phyloP scores from a whole-genome alignment of 2,329 filamentous ascomycete genomes.

The Colletotrichum spinosum region DNA sequence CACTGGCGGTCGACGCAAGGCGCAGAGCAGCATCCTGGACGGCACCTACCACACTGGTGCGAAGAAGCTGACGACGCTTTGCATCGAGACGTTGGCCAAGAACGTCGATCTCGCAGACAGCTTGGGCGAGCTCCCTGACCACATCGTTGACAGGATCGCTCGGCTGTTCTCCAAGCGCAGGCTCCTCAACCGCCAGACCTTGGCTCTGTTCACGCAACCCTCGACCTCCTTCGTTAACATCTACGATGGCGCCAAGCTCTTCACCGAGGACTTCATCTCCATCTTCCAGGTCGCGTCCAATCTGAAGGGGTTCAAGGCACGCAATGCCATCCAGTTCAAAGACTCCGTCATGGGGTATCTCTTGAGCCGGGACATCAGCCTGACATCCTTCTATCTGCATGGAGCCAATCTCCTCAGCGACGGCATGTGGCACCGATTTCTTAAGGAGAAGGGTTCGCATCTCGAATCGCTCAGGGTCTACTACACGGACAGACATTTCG shows the following conservation, averaged over 20 bases:
- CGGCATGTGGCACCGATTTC: constrained; percentile 77
- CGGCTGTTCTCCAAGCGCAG: constrained; percentile 71
- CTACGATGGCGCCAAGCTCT: constrained; percentile 73
- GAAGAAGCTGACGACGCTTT: constrained; percentile 75
- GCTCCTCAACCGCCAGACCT: constrained; percentile 63
- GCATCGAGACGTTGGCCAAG: constrained; percentile 71
- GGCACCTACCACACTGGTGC: constrained; percentile 74
- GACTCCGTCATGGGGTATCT: constrained; percentile 86
- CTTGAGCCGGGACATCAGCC: constrained; percentile 73
- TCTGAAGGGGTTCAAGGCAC: constrained; percentile 78
- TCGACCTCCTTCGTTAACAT: constrained; percentile 63
- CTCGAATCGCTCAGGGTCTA: constrained; percentile 81
- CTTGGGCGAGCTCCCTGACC: constrained; percentile 68
- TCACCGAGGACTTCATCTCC: constrained; percentile 79
- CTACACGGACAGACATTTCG: constrained; percentile 85
- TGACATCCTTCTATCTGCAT: constrained; percentile 83
- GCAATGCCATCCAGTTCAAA: constrained; percentile 93
- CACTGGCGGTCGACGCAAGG: constrained; percentile 75
- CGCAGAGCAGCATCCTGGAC: constrained; percentile 87
- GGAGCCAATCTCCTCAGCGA: constrained; percentile 87
- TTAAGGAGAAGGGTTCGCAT: constrained; percentile 72
- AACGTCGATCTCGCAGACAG: constrained; percentile 73
- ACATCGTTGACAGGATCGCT: constrained; percentile 69
- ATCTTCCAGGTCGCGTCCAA: constrained; percentile 82
- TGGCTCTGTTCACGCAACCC: constrained; percentile 68